These are phyloP conservation scores for Plectosphaerella plurivora DNA, from an alignment of 2,329 filamentous ascomycete species.

Conservation along the genomic window DNA sequence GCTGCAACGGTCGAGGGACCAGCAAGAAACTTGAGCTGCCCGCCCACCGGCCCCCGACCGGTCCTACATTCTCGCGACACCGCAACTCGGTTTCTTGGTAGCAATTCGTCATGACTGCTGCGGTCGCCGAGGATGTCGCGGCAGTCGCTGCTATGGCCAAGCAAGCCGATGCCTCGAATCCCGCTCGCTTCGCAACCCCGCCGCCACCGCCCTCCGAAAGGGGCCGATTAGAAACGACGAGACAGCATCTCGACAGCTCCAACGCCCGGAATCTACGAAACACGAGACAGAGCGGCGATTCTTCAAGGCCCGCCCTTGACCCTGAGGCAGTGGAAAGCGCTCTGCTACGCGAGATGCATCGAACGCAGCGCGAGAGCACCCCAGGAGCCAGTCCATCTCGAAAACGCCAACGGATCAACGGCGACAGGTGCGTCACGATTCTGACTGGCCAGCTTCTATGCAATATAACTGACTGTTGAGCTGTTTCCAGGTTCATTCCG, in stretches of 20 bases:
- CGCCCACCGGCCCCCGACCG: too few species aligned
- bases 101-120: neutral
- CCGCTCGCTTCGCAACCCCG: slow-evolving; percentile 37
- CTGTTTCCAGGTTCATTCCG: slow-evolving; percentile 74
- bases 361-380: slow-evolving; percentile 46
- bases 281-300: slow-evolving; percentile 28
- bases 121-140: neutral
- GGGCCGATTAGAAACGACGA: slow-evolving; percentile 35
- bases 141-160: slow-evolving; percentile 13
- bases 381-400: slow-evolving; percentile 51
- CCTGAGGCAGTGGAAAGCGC: slow-evolving; percentile 46
- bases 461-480: neutral
- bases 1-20: too few species aligned
- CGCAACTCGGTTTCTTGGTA: too few species aligned
- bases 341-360: slow-evolving; percentile 46
- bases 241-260: slow-evolving; percentile 30
- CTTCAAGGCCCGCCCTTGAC: slow-evolving; percentile 35
- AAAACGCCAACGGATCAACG: slow-evolving; percentile 57
- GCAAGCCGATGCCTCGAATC: slow-evolving; percentile 24
- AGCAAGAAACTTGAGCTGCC: too few species aligned
- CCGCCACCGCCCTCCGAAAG: slow-evolving; percentile 40
- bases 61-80: too few species aligned
- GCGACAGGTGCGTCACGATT: slow-evolving; percentile 48
- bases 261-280: slow-evolving; percentile 27
- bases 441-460: neutral